Percentiles rank a stretch among this genome's conserved stretches.
phyloP scores from a whole-genome alignment of 78 protist genomes.

The Parvularia atlantis region DNA sequence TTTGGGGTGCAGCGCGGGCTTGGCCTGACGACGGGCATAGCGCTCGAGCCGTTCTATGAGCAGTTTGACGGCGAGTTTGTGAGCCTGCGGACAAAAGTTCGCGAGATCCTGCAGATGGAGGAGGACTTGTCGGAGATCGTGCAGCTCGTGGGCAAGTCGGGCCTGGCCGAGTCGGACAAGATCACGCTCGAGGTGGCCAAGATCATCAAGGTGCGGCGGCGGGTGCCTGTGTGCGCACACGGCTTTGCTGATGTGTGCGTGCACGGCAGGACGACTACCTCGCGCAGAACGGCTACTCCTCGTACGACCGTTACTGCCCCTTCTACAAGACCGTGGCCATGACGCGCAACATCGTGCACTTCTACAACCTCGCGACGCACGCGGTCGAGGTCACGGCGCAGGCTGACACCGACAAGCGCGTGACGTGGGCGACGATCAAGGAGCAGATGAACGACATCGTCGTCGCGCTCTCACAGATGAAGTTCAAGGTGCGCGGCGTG shows the following conservation, averaged over 20 bases:
- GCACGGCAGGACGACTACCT: slow-evolving; percentile 98
- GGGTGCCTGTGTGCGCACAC: no score
- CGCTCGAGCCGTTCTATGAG: slow-evolving; percentile 86
- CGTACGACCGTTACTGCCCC: slow-evolving; percentile 95
- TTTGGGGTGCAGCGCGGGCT: neutral
- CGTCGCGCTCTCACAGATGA: slow-evolving; percentile 26
- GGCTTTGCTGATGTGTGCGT: no score
- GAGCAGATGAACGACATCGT: slow-evolving; percentile 2
- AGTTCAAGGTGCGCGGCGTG: slow-evolving; percentile 17
- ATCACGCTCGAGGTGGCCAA: slow-evolving; percentile 90
- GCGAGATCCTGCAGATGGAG: slow-evolving; percentile 90
- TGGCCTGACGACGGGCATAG: neutral
- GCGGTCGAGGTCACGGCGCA: slow-evolving; percentile 15
- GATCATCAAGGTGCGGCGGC: slow-evolving; percentile 85
- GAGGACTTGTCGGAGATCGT: slow-evolving; percentile 96
- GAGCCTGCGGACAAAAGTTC: slow-evolving; percentile 48
- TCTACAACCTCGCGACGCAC: slow-evolving; percentile 52
- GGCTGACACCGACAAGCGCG: slow-evolving; percentile 1
- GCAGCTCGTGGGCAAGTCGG: slow-evolving; percentile 92
- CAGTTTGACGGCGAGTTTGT: slow-evolving; percentile 71
- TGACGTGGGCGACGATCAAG: slow-evolving; percentile 14
- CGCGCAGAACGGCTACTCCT: slow-evolving; percentile 89
- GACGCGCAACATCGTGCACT: slow-evolving; percentile 79
- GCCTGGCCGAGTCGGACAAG: slow-evolving; percentile 95
- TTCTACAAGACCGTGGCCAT: slow-evolving; percentile 97